Evolutionary conservation across 768 basidiomycete species (phyloP).

Genomic region (Trametes elegans): DNA sequence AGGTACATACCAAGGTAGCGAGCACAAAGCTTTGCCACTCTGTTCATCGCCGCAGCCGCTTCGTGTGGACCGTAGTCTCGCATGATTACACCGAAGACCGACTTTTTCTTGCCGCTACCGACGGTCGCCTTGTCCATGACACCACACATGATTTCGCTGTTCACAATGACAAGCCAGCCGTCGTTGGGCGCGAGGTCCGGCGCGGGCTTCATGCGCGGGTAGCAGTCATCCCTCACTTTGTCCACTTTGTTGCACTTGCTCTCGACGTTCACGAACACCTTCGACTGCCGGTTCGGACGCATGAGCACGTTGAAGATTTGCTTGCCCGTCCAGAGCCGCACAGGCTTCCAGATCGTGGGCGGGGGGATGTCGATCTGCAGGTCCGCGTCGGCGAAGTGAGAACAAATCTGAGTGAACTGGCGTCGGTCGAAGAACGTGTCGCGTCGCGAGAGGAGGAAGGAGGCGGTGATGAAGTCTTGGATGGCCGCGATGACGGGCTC

Average conservation of each 20-base stretch:
- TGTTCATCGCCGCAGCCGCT: slow-evolving; percentile 93
- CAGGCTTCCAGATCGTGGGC: slow-evolving; percentile 91
- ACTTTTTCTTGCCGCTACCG: slow-evolving; percentile 98
- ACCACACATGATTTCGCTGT: slow-evolving; percentile 99
- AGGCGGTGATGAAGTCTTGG: slow-evolving; percentile 99
- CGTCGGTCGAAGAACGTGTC: slow-evolving; percentile 92
- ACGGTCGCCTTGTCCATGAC: slow-evolving; percentile 99
- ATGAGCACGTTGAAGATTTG: slow-evolving; percentile 98
- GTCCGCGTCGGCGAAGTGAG: slow-evolving; percentile 89
- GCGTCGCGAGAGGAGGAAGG: slow-evolving; percentile 89
- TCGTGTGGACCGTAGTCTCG: slow-evolving; percentile 95
- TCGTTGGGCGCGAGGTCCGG: slow-evolving; percentile 94
- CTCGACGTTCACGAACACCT: slow-evolving; percentile 92
- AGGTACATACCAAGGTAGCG: slow-evolving; percentile 77
- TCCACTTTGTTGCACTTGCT: slow-evolving; percentile 91
- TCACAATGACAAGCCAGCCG: slow-evolving; percentile 95
- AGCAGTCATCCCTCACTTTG: slow-evolving; percentile 62
- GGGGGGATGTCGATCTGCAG: slow-evolving; percentile 94
- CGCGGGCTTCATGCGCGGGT: slow-evolving; percentile 61
- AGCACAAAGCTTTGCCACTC: slow-evolving; percentile 92
- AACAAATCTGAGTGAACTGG: slow-evolving; percentile 96
- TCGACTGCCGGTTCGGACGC: slow-evolving; percentile 83
- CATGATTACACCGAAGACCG: slow-evolving; percentile 96
- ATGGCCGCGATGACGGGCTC: slow-evolving; percentile 99
- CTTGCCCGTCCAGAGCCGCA: slow-evolving; percentile 95